Evolutionary conservation across 768 basidiomycete species (phyloP).

Genomic region (Cubamyces sp.): DNA sequence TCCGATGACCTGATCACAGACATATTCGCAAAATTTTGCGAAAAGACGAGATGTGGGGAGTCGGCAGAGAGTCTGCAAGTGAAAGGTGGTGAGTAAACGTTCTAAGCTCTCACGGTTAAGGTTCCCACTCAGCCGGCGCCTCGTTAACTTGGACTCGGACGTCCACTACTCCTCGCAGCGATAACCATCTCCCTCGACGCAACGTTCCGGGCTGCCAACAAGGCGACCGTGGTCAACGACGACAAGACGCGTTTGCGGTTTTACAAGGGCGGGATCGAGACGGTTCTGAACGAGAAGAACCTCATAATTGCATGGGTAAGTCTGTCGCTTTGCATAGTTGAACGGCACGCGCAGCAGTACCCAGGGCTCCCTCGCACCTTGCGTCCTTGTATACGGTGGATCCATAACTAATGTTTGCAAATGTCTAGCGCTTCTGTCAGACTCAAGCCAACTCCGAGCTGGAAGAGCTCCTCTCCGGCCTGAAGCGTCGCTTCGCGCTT

Average conservation of each 20-base stretch:
- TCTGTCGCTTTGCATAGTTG: not conserved
- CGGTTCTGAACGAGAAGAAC: no score
- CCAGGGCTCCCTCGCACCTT: no score
- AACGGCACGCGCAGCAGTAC: conserved; percentile 8
- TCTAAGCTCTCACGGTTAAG: not conserved
- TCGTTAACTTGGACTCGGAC: not conserved
- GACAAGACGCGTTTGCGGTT: no score
- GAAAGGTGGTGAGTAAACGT: not conserved
- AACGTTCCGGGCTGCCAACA: conserved; percentile 17
- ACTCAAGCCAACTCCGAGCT: conserved; percentile 17
- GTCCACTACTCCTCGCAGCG: conserved; percentile 1
- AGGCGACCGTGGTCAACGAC: conserved; percentile 5
- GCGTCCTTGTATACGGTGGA: no score
- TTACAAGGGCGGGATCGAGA: no score
- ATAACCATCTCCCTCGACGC: not conserved
- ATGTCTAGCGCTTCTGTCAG: conserved; percentile 24
- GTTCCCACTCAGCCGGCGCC: no score
- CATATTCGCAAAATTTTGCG: conserved; percentile 25
- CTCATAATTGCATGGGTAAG: no score
- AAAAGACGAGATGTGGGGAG: conserved; percentile 22
- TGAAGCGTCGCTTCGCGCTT: conserved; percentile 7
- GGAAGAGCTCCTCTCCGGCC: conserved; percentile 19
- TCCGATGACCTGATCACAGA: conserved; percentile 31
- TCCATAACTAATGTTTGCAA: conserved; percentile 6
- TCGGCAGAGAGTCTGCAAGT: conserved; percentile 9